Base-by-base conservation (phyloP, 768 basidiomycete species). In the Pisolithus tinctorius region DNA sequence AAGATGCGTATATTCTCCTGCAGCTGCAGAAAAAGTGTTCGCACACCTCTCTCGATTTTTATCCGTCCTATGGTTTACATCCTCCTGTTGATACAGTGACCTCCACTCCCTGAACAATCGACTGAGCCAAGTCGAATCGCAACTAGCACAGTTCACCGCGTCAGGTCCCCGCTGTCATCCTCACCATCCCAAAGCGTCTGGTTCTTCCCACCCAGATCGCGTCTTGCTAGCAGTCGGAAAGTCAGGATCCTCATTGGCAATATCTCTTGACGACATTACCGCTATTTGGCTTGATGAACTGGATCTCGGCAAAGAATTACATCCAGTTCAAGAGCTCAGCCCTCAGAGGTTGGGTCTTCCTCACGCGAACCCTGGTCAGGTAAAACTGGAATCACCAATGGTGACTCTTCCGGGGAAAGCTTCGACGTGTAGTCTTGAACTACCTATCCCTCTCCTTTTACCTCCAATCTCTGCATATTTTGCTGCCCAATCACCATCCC, bases 21-120 rank as follows among this genome's bases (percentile, higher is more conserved):
- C 86, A 14, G 89, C 89, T 0, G 83, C 86, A 16, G 89, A 92
- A 71, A 92, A 91, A 78, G 83, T 92, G 82, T 86, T 52, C 47
- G 83, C 72, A 20, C 37, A 46, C 56, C 54, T 57, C 37, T 57
- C 6, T 20, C 36, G 16, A 34, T 10, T 10, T 9, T 30, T 4
- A 2, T 29, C 23, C 26, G 16, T 6, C 42, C 30, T 17, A 44
- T 13, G 6, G 43, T 40, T 42, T 50, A 42, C 1, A 27, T 27
- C 45, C 34, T 25, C 44, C 16, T 20, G 27, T 45, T 10, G 41
- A 16, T 27, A 4, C 59, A 86, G 84, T 41, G 89, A 92, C 65
- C 72, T 92, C 2, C 88, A 91, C 60, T 87, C 87, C 1, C 75
- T 92, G 38, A 86, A 91, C 61, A 91, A 91, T 65, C 80, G 88